A percentile compares a stretch with the other conserved stretches of the same genome.
Conservation (phyloP, 2,329 filamentous ascomycete genomes). For the Ambrosiella cleistominuta region DNA sequence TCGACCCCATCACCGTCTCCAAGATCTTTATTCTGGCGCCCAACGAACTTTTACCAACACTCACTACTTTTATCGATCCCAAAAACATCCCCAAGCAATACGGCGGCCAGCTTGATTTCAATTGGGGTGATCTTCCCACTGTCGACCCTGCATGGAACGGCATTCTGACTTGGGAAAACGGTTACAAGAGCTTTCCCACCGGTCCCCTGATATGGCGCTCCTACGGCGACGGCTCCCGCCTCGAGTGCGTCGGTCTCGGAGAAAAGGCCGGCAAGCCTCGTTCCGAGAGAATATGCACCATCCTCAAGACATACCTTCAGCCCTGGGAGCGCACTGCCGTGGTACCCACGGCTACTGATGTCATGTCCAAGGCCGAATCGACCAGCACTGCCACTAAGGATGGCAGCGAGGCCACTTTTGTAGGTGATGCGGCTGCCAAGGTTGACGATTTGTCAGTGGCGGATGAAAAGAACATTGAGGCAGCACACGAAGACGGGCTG, state of each 20-base stretch:
- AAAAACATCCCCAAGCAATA: conserved; percentile 78
- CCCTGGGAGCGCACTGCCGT: conserved; percentile 11
- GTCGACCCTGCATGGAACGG: conserved; percentile 46
- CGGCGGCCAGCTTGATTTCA: conserved; percentile 69
- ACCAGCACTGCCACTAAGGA: background rate
- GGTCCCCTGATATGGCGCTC: conserved; percentile 42
- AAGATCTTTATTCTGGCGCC: conserved; percentile 84
- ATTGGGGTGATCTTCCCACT: conserved; percentile 57
- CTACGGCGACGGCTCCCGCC: conserved; percentile 25
- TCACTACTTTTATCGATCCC: conserved; percentile 65
- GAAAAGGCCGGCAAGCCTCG: conserved; percentile 26
- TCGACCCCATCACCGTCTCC: conserved; percentile 79
- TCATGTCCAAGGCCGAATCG: background rate
- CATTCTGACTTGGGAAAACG: conserved; percentile 34
- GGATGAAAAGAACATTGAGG: conserved; percentile 16
- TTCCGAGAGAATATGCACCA: conserved; percentile 31
- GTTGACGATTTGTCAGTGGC: conserved; percentile 12
- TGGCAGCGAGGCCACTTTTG: conserved; percentile 4
- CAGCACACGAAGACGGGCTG: background rate
- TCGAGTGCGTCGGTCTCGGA: conserved; percentile 38
- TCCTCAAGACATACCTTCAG: conserved; percentile 27
- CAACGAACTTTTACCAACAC: conserved; percentile 56
- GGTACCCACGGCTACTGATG: background rate
- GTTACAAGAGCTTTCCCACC: conserved; percentile 32
- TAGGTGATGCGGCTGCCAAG: conserved; percentile 3